These are phyloP conservation scores for Tricholoma hemisulphureum DNA, from an alignment of 768 basidiomycete species.

Conservation along the genomic window DNA sequence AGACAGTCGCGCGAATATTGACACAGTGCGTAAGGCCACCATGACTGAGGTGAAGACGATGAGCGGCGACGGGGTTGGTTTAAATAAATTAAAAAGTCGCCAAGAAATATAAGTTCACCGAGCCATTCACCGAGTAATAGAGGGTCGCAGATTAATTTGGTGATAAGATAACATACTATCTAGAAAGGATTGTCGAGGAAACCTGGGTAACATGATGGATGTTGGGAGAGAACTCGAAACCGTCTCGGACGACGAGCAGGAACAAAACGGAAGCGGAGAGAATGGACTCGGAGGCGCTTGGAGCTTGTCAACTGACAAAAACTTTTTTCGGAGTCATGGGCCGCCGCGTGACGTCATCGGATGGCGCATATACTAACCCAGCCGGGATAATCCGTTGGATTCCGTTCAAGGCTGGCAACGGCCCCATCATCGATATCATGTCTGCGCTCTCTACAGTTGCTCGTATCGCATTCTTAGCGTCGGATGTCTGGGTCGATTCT, in stretches of 20 bases:
- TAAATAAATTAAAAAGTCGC: constrained; percentile 21
- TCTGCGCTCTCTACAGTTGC: constrained; percentile 45
- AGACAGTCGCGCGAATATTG: constrained; percentile 18
- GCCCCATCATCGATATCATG: too few species aligned
- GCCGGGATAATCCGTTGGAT: too few species aligned
- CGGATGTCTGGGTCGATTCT: constrained; percentile 63
- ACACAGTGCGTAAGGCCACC: constrained; percentile 32
- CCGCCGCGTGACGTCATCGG: constrained; percentile 33
- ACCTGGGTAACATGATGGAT: background rate
- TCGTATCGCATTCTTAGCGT: constrained; percentile 69
- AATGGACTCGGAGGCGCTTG: constrained; percentile 10
- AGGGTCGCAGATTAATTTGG: constrained; percentile 9
- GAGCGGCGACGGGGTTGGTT: constrained; percentile 24
- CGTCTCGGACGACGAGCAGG: constrained; percentile 9
- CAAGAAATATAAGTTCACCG: constrained; percentile 40
- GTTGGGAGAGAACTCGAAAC: background rate
- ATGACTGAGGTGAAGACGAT: constrained; percentile 26
- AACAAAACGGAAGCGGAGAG: constrained; percentile 1
- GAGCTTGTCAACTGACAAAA: constrained; percentile 30
- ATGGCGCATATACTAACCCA: too few species aligned
- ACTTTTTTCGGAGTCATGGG: constrained; percentile 45
- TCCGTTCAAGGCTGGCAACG: too few species aligned
- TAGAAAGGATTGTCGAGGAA: background rate
- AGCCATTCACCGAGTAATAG: constrained; percentile 59
- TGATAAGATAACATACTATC: constrained; percentile 12